These are phyloP conservation scores for Parietaria judaica DNA, from an alignment of 306 rosid genomes.

Conservation along the genomic window DNA sequence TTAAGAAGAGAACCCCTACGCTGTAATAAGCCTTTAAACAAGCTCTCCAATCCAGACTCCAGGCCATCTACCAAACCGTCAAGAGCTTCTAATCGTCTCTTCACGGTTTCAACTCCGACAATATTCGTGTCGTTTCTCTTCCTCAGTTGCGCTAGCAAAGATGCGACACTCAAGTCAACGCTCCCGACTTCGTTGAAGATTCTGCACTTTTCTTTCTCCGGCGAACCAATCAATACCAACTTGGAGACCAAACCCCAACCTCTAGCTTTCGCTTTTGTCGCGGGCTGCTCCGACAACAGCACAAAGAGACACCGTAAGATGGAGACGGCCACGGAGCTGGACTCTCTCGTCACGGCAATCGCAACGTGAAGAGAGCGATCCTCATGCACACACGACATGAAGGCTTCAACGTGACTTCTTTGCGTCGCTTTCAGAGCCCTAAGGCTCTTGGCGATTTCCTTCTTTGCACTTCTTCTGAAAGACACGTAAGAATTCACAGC, in stretches of 20 bases:
- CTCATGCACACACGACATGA: slow-evolving; percentile 19
- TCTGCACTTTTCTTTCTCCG: slow-evolving; percentile 30
- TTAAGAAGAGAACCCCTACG: slow-evolving; percentile 69
- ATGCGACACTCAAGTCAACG: slow-evolving; percentile 35
- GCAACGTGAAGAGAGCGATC: slow-evolving; percentile 27
- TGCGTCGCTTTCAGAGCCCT: slow-evolving; percentile 41
- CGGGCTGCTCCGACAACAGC: slow-evolving; percentile 39
- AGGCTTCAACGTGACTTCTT: slow-evolving; percentile 18
- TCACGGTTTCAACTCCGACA: slow-evolving; percentile 37
- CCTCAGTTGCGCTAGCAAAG: slow-evolving; percentile 28
- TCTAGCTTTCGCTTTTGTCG: slow-evolving; percentile 27
- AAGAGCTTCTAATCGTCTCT: slow-evolving; percentile 37
- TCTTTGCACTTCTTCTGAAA: slow-evolving; percentile 57
- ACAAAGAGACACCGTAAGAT: slow-evolving; percentile 33
- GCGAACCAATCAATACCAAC: slow-evolving; percentile 22
- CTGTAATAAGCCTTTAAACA: slow-evolving; percentile 57
- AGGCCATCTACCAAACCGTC: slow-evolving; percentile 32
- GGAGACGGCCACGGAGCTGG: slow-evolving; percentile 35
- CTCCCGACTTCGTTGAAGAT: slow-evolving; percentile 37
- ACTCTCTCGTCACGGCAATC: slow-evolving; percentile 42
- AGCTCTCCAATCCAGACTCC: slow-evolving; percentile 44
- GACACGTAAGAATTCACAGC: slow-evolving; percentile 35
- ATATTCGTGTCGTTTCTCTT: slow-evolving; percentile 14
- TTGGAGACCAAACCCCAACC: slow-evolving; percentile 42
- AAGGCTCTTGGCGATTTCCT: slow-evolving; percentile 36